Conservation (phyloP, 495 filamentous ascomycete species). For the Mycothermus thermophilus region DNA sequence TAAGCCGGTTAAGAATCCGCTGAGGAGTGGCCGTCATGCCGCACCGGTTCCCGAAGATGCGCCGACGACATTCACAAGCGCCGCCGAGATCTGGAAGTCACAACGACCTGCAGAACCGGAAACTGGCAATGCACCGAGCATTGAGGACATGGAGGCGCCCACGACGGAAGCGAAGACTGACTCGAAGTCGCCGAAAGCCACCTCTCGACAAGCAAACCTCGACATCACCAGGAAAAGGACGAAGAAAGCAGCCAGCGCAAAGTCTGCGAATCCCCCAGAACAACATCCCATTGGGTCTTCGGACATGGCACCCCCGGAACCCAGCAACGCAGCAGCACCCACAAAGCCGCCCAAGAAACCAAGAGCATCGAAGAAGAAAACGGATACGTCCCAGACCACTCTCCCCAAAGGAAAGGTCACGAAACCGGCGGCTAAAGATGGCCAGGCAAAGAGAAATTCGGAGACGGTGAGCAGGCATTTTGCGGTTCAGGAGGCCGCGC, state of each 20-base stretch:
- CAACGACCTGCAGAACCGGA: constrained; percentile 2
- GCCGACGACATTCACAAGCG: constrained; percentile 26
- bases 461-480: constrained; percentile 28
- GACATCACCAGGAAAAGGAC: too few species aligned
- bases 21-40: constrained; percentile 22
- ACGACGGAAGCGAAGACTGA: neutral
- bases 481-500: constrained; percentile 7
- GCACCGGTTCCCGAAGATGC: constrained; percentile 22
- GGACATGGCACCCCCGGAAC: too few species aligned
- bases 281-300: neutral
- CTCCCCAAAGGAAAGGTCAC: constrained; percentile 21
- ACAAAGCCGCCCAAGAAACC: constrained; percentile 6
- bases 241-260: neutral
- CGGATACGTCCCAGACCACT: constrained; percentile 20
- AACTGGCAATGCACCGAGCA: too few species aligned
- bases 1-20: constrained; percentile 17
- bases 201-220: neutral
- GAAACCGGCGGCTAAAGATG: constrained; percentile 18
- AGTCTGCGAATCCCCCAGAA: neutral
- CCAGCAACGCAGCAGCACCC: neutral
- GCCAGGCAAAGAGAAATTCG: constrained; percentile 11
- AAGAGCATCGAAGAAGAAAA: constrained; percentile 8
- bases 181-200: neutral
- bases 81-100: constrained; percentile 20
- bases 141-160: neutral